phyloP scores from a whole-genome alignment of 2,329 filamentous ascomycete genomes.

The Fonsecaea pugnacius region DNA sequence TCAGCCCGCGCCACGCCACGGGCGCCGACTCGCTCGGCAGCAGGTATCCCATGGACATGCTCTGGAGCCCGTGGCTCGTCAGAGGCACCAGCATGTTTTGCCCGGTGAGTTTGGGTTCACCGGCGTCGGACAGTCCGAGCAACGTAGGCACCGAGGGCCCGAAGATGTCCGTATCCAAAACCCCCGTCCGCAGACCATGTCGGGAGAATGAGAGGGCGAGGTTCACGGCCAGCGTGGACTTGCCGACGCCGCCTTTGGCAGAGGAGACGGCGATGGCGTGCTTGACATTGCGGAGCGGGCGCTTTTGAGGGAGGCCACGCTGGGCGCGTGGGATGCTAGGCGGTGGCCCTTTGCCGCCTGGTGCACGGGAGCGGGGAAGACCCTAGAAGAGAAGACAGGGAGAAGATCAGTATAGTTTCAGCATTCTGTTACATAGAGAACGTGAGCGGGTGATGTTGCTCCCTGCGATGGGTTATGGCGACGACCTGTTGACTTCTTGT shows the following conservation, averaged over 20 bases:
- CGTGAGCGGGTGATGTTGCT: not conserved
- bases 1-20: constrained; percentile 92
- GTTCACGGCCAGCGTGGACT: constrained; percentile 89
- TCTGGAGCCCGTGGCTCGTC: constrained; percentile 93
- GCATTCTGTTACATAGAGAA: not conserved
- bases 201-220: constrained; percentile 84
- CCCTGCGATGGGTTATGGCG: not conserved
- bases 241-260: constrained; percentile 97
- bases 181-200: constrained; percentile 78
- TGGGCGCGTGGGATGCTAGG: constrained; percentile 74
- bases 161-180: constrained; percentile 95
- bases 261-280: constrained; percentile 98
- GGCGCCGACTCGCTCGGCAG: constrained; percentile 72
- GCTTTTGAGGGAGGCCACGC: constrained; percentile 77
- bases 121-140: constrained; percentile 67
- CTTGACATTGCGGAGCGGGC: constrained; percentile 79
- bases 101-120: constrained; percentile 33
- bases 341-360: constrained; percentile 53
- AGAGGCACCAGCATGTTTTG: constrained; percentile 79
- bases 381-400: constrained; percentile 61
- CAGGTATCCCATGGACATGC: constrained; percentile 98
- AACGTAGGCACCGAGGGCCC: constrained; percentile 92
- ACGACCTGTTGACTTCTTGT: not conserved
- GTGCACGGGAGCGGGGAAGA: constrained; percentile 63
- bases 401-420: not conserved